Evolutionary conservation across 164 flowering plant genomes (phyloP).

Genomic region (Platanus orientalis): DNA sequence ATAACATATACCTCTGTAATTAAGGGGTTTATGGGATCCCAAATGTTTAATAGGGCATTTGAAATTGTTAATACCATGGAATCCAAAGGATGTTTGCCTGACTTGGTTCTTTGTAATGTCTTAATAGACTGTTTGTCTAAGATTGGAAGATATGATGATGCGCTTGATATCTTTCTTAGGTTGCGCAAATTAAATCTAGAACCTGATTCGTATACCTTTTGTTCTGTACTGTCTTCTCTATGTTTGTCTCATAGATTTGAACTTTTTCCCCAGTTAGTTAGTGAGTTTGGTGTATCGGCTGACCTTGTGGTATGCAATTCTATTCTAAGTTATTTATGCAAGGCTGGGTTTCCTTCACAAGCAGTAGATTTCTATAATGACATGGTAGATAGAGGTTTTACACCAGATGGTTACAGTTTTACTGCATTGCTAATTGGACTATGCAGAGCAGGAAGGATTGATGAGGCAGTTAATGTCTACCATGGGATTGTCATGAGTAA

Average conservation of each 20-base stretch:
- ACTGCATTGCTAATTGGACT: constrained; percentile 43
- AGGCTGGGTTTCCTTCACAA: constrained; percentile 38
- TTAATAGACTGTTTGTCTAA: constrained; percentile 51
- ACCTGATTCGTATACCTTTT: constrained; percentile 56
- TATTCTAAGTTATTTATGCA: constrained; percentile 39
- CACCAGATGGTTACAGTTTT: constrained; percentile 48
- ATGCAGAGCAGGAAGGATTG: constrained; percentile 40
- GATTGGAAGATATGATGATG: constrained; percentile 42
- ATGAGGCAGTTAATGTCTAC: constrained; percentile 47
- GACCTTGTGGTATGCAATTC: constrained; percentile 53
- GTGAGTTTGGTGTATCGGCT: constrained; percentile 22
- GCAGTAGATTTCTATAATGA: constrained; percentile 40
- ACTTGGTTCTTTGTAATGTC: constrained; percentile 55
- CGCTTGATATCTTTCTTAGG: constrained; percentile 31
- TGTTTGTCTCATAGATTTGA: constrained; percentile 28
- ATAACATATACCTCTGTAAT: constrained; percentile 56
- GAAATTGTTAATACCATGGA: constrained; percentile 29
- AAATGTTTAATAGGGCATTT: constrained; percentile 28
- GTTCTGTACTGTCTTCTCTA: constrained; percentile 37
- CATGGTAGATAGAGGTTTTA: constrained; percentile 44
- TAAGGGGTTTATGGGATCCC: constrained; percentile 41
- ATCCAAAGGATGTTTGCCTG: constrained; percentile 32
- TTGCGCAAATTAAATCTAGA: constrained; percentile 29
- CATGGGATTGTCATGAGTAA: constrained; percentile 32
- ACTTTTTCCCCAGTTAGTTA: constrained; percentile 29